Conservation (phyloP, 805 yeast genomes). For the Cyberlindnera amylophila region DNA sequence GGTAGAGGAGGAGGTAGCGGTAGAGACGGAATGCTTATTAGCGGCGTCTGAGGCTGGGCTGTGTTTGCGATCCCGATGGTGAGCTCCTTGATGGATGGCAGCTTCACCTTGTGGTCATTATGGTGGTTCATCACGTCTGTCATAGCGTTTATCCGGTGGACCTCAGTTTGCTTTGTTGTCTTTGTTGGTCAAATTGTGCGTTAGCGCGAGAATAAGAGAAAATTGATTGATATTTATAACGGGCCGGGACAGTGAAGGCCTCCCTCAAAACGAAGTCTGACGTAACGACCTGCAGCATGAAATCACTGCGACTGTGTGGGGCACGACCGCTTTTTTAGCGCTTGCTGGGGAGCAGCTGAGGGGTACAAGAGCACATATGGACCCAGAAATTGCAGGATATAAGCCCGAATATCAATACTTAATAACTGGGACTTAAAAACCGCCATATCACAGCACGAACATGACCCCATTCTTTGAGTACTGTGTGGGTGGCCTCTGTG, state of each 20-base stretch:
- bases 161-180: neutral
- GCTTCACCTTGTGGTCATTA: slow-evolving; percentile 12
- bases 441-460: neutral
- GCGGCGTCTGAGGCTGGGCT: slow-evolving; percentile 1
- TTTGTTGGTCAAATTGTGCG: neutral
- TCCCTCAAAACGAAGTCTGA: neutral
- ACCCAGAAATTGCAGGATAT: no score
- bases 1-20: no score
- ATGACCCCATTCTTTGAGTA: no score
- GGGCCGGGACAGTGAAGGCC: neutral
- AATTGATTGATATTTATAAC: neutral
- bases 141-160: neutral
- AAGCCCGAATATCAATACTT: no score
- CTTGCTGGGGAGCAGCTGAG: neutral
- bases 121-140: slow-evolving; percentile 6
- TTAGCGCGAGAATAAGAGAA: neutral
- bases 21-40: no score
- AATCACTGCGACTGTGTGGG: slow-evolving; percentile 2
- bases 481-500: neutral
- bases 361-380: no score
- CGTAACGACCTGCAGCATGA: slow-evolving; percentile 7
- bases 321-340: neutral
- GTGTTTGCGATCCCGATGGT: slow-evolving; percentile 12
- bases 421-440: no score
- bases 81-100: slow-evolving; percentile 21